phyloP scores from a whole-genome alignment of 352 stramenopile species.

The Thalassiosira mediterranea region DNA sequence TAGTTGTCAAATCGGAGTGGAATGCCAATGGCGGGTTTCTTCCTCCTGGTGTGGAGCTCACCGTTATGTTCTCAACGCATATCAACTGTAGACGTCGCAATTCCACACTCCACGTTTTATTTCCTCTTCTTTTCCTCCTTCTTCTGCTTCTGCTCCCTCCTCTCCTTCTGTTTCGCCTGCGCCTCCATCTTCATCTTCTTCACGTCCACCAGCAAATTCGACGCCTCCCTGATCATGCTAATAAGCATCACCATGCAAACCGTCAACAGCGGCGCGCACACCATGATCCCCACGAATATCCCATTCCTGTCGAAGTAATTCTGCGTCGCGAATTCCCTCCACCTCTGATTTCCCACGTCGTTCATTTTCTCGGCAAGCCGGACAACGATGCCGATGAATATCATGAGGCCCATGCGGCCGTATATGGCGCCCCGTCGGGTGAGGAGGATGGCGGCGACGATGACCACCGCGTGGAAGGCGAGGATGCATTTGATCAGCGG shows the following conservation, averaged over 20 bases:
- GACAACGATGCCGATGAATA: conserved; percentile 68
- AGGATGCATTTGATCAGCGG: conserved; percentile 73
- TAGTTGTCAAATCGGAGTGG: no score
- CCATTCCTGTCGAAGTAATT: conserved; percentile 85
- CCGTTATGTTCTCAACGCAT: no score
- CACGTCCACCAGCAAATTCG: conserved; percentile 71
- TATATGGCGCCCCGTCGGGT: conserved; percentile 44
- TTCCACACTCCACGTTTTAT: conserved; percentile 1
- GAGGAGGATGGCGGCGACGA: conserved; percentile 54
- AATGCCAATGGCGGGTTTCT: no score
- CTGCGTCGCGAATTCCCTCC: conserved; percentile 79
- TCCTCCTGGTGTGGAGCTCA: no score
- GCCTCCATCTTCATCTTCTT: conserved; percentile 72
- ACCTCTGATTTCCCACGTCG: conserved; percentile 52
- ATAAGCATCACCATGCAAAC: conserved; percentile 79
- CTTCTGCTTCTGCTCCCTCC: conserved; percentile 36
- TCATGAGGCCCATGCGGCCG: conserved; percentile 63
- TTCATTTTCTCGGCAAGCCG: conserved; percentile 75
- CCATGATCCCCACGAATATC: conserved; percentile 81
- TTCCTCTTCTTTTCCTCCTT: conserved; percentile 36
- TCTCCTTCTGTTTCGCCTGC: conserved; percentile 52
- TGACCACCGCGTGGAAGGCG: conserved; percentile 71
- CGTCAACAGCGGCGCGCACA: conserved; percentile 75
- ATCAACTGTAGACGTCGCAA: no score
- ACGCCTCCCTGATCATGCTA: conserved; percentile 73